A percentile compares a stretch with the other conserved stretches of the same genome.
Evolutionary conservation across 495 filamentous ascomycete species (phyloP).

Genomic region (Neurospora sp.): DNA sequence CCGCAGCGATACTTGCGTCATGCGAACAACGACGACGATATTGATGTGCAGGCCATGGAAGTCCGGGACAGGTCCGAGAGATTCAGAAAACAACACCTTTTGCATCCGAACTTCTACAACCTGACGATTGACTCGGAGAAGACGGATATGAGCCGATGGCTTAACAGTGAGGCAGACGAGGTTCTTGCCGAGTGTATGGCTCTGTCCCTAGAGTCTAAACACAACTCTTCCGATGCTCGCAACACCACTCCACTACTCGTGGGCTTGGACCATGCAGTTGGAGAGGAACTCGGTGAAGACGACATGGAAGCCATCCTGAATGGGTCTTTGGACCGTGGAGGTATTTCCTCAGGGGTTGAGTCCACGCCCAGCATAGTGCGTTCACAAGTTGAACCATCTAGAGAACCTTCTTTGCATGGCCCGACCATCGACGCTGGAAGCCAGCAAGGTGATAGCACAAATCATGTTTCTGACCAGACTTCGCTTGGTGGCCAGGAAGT

Average conservation of each 20-base stretch:
- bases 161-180: slow-evolving; percentile 61
- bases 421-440: not conserved
- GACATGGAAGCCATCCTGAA: slow-evolving; percentile 3
- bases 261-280: not conserved
- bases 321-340: not conserved
- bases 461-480: not conserved
- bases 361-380: not conserved
- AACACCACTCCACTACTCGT: slow-evolving; percentile 1
- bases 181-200: slow-evolving; percentile 61
- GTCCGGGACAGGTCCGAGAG: slow-evolving; percentile 57
- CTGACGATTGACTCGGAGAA: slow-evolving; percentile 63
- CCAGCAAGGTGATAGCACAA: not conserved
- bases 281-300: slow-evolving; percentile 17
- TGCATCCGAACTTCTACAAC: slow-evolving; percentile 67
- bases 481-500: slow-evolving; percentile 3
- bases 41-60: slow-evolving; percentile 62
- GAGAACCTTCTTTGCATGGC: slow-evolving; percentile 5
- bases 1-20: slow-evolving; percentile 59
- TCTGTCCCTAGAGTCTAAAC: slow-evolving; percentile 23
- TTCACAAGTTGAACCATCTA: slow-evolving; percentile 18
- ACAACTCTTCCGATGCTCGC: not conserved
- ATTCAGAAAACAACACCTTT: slow-evolving; percentile 53
- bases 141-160: slow-evolving; percentile 57
- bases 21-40: slow-evolving; percentile 51
- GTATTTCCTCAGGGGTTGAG: not conserved